Percentiles rank a stretch among this genome's conserved stretches.
Conservation (phyloP, 768 basidiomycete genomes). For the Gymnopilus dilepis region DNA sequence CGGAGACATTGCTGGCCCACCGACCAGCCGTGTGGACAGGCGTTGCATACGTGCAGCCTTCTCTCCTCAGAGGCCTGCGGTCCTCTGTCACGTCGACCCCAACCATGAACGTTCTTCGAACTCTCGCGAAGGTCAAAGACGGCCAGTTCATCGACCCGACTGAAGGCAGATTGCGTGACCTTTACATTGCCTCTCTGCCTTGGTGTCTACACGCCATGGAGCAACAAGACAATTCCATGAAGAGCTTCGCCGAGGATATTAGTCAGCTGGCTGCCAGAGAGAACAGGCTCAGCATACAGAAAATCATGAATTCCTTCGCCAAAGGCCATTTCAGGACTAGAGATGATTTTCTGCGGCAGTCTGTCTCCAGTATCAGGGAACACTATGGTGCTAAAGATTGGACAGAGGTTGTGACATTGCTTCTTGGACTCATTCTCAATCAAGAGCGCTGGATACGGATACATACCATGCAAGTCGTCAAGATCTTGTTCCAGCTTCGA, state of each 20-base stretch:
- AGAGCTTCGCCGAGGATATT: slow-evolving; percentile 76
- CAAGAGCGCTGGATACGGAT: slow-evolving; percentile 80
- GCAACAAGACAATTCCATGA: slow-evolving; percentile 59
- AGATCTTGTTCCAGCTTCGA: slow-evolving; percentile 85
- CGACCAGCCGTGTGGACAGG: slow-evolving; percentile 77
- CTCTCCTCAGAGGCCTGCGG: slow-evolving; percentile 77
- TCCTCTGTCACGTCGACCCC: slow-evolving; percentile 71
- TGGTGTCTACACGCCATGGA: slow-evolving; percentile 91
- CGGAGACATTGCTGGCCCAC: slow-evolving; percentile 71
- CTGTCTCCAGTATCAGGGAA: slow-evolving; percentile 83
- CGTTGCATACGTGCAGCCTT: slow-evolving; percentile 65
- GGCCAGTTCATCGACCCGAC: slow-evolving; percentile 72
- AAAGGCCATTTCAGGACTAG: slow-evolving; percentile 88
- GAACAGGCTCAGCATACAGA: slow-evolving; percentile 77
- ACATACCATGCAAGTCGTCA: slow-evolving; percentile 86
- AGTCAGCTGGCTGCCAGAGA: slow-evolving; percentile 73
- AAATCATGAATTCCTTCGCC: slow-evolving; percentile 89
- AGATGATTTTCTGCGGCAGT: slow-evolving; percentile 93
- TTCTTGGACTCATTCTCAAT: slow-evolving; percentile 89
- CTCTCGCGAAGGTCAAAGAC: slow-evolving; percentile 63
- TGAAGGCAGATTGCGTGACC: slow-evolving; percentile 74
- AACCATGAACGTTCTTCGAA: slow-evolving; percentile 73
- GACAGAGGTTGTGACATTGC: slow-evolving; percentile 81
- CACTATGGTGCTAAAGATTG: slow-evolving; percentile 78
- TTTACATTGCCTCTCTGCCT: slow-evolving; percentile 83